phyloP scores from a whole-genome alignment of 2,329 filamentous ascomycete species.

The Cladosporium cucumerinum region DNA sequence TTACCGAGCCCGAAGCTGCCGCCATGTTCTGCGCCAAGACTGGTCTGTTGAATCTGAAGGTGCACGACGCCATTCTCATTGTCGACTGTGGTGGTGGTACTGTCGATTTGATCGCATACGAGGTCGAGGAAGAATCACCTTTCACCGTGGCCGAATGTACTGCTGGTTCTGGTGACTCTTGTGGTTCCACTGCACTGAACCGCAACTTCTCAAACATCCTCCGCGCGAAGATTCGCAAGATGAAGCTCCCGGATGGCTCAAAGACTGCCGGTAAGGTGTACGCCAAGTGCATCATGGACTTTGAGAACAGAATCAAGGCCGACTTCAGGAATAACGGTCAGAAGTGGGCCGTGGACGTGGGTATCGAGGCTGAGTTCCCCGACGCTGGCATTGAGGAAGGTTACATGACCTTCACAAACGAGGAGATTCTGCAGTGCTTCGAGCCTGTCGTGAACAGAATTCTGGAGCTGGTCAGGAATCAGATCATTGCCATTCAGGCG shows the following conservation, averaged over 20 bases:
- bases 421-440: slow-evolving; percentile 98
- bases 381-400: slow-evolving; percentile 98
- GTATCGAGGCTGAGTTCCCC: slow-evolving; percentile 96
- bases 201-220: slow-evolving; percentile 98
- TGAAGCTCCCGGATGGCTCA: slow-evolving; percentile 96
- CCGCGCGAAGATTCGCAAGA: slow-evolving; percentile 95
- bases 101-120: slow-evolving; percentile 97
- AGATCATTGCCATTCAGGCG: slow-evolving; percentile 98
- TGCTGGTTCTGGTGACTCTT: slow-evolving; percentile 93
- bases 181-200: slow-evolving; percentile 96
- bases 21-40: slow-evolving; percentile 98
- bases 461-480: slow-evolving; percentile 90
- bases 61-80: slow-evolving; percentile 97
- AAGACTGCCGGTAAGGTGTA: slow-evolving; percentile 98
- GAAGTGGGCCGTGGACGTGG: slow-evolving; percentile 96
- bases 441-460: slow-evolving; percentile 98
- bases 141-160: slow-evolving; percentile 98
- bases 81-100: slow-evolving; percentile 98
- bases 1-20: slow-evolving; percentile 94
- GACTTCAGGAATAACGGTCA: slow-evolving; percentile 99
- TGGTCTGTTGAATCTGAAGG: slow-evolving; percentile 89
- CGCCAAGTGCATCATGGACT: slow-evolving; percentile 99
- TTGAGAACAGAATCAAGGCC: slow-evolving; percentile 98
- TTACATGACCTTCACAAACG: slow-evolving; percentile 99
- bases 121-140: slow-evolving; percentile 95